phyloP scores from a whole-genome alignment of 2,329 filamentous ascomycete species.

The Aspergillus neotritici region DNA sequence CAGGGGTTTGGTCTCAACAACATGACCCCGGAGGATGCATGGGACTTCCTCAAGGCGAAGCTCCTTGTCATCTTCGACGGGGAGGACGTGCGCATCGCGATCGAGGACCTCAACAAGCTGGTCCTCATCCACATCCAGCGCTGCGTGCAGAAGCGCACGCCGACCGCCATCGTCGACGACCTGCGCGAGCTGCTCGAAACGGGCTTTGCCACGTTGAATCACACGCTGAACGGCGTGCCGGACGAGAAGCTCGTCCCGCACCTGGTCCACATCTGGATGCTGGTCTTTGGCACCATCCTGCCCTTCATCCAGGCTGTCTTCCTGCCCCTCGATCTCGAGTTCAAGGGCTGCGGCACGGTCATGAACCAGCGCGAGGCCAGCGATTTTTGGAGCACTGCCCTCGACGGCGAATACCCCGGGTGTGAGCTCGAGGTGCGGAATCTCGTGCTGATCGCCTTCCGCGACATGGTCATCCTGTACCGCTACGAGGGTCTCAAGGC shows the following conservation, averaged over 20 bases:
- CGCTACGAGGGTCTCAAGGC: conserved; percentile 83
- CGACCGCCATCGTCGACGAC: conserved; percentile 57
- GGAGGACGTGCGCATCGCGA: conserved; percentile 58
- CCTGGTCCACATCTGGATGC: conserved; percentile 88
- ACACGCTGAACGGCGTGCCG: conserved; percentile 68
- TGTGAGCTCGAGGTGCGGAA: conserved; percentile 76
- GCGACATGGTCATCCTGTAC: conserved; percentile 81
- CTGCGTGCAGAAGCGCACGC: conserved; percentile 56
- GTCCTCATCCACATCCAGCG: conserved; percentile 58
- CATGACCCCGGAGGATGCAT: conserved; percentile 62
- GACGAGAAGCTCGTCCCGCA: conserved; percentile 87
- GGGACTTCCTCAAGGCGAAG: conserved; percentile 60
- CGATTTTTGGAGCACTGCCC: conserved; percentile 81
- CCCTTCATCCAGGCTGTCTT: conserved; percentile 96
- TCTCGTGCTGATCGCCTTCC: conserved; percentile 79
- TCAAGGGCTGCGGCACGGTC: conserved; percentile 74
- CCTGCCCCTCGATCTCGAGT: conserved; percentile 85
- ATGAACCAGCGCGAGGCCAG: conserved; percentile 72
- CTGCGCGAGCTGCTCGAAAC: conserved; percentile 57
- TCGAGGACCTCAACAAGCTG: conserved; percentile 61
- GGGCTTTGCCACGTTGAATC: conserved; percentile 80
- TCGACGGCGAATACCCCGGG: conserved; percentile 45
- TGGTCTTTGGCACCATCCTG: conserved; percentile 82
- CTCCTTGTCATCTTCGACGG: conserved; percentile 60
- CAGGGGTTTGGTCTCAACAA: conserved; percentile 60